phyloP scores from a whole-genome alignment of 1,139 yeast species.

The Magnusiomyces suaveolens region DNA sequence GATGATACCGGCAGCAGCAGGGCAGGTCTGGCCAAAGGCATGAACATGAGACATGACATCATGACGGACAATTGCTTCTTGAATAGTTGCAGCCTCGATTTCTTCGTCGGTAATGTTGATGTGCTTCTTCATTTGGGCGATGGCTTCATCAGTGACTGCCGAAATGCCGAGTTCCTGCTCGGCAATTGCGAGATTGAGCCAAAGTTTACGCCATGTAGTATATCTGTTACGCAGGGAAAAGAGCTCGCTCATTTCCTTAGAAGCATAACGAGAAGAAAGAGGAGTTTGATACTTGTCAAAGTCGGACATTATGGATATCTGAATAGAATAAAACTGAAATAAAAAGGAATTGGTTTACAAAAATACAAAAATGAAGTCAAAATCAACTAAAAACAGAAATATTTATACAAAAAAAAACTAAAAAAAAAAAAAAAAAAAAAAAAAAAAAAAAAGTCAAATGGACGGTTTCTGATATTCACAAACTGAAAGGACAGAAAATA shows the following conservation, averaged over 20 bases:
- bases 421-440: no score
- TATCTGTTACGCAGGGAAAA: conserved; percentile 90
- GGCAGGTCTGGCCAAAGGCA: conserved; percentile 83
- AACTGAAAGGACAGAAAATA: no score
- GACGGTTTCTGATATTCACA: no score
- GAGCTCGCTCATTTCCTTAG: conserved; percentile 89
- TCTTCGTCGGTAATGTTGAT: conserved; percentile 85
- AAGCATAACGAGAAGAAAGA: conserved; percentile 91
- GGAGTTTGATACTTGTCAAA: conserved; percentile 65
- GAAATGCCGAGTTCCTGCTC: conserved; percentile 82
- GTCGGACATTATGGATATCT: not conserved
- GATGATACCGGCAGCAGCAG: conserved; percentile 94
- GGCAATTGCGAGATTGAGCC: conserved; percentile 94
- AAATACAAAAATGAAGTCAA: no score
- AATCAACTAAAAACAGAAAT: no score
- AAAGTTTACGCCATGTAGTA: conserved; percentile 96
- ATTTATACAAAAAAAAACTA: no score
- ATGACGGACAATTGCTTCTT: conserved; percentile 97
- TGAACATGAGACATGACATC: conserved; percentile 99
- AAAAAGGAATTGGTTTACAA: not conserved
- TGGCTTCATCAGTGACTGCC: conserved; percentile 82
- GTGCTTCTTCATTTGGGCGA: conserved; percentile 71
- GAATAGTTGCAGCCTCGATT: conserved; percentile 76
- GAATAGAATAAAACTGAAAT: not conserved
- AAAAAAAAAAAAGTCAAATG: no score